Evolutionary conservation across 108 stramenopile species (phyloP).

Genomic region (Aurantiochytrium sp.): DNA sequence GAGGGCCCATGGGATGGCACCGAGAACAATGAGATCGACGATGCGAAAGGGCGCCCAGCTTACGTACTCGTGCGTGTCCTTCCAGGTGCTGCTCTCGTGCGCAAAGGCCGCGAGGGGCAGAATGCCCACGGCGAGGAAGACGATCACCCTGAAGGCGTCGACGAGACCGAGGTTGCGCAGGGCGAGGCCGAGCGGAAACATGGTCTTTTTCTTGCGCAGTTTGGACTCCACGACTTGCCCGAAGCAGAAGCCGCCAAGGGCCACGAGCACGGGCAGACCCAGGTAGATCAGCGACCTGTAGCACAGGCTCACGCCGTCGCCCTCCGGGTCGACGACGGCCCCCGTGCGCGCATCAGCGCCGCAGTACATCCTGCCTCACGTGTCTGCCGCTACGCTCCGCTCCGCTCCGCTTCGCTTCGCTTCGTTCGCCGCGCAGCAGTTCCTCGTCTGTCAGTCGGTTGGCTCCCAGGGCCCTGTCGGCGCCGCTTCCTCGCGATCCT

Average conservation of each 20-base stretch:
- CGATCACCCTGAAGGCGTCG: not conserved
- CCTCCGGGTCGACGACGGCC: not conserved
- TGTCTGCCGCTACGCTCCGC: too few relatives aligned
- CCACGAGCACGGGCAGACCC: conserved; percentile 6
- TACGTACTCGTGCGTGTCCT: not conserved
- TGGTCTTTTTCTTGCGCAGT: conserved; percentile 9
- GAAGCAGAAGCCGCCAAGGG: conserved; percentile 6
- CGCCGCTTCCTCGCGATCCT: too few relatives aligned
- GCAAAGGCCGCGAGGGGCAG: not conserved
- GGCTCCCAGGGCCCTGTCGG: too few relatives aligned
- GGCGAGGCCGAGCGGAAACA: not conserved
- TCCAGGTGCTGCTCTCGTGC: not conserved
- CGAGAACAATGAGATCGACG: not conserved
- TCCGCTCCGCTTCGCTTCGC: too few relatives aligned
- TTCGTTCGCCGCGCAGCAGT: too few relatives aligned
- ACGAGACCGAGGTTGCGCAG: not conserved
- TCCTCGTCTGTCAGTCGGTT: too few relatives aligned
- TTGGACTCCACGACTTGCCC: not conserved
- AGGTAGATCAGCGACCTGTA: not conserved
- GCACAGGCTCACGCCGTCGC: not conserved
- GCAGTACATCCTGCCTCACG: not conserved
- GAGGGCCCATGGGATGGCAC: not conserved
- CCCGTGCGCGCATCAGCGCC: not conserved
- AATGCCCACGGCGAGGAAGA: not conserved
- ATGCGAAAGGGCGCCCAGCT: not conserved